phyloP scores from a whole-genome alignment of 2,329 filamentous ascomycete species.

The Escovopsis sp. region DNA sequence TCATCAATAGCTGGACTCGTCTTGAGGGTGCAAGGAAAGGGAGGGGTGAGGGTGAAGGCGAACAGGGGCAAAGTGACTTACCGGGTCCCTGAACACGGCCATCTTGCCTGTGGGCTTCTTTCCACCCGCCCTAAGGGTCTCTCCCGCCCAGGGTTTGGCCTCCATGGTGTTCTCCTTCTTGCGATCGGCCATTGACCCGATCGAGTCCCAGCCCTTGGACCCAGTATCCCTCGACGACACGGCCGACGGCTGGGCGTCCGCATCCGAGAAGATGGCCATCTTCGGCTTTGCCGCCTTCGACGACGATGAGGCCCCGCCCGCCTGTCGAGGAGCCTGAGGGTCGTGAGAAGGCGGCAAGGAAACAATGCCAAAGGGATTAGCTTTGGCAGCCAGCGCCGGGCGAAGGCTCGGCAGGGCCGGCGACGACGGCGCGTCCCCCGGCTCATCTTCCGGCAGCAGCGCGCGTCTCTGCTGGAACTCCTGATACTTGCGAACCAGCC shows the following conservation, averaged over 20 bases:
- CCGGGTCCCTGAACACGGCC: slow-evolving; percentile 58
- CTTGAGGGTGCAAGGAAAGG: slow-evolving; percentile 11
- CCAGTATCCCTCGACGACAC: slow-evolving; percentile 35
- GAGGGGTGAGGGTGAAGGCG: too few relatives aligned
- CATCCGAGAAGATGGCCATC: slow-evolving; percentile 81
- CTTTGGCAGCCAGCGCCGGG: slow-evolving; percentile 69
- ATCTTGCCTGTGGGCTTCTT: slow-evolving; percentile 69
- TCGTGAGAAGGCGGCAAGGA: slow-evolving; percentile 38
- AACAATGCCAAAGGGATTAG: slow-evolving; percentile 60
- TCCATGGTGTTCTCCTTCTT: slow-evolving; percentile 89
- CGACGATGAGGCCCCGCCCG: slow-evolving; percentile 39
- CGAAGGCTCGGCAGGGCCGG: slow-evolving; percentile 74
- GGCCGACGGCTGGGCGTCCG: slow-evolving; percentile 42
- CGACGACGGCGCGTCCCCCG: slow-evolving; percentile 51
- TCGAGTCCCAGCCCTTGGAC: slow-evolving; percentile 77
- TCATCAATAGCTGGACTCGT: slow-evolving; percentile 66
- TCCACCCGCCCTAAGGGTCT: slow-evolving; percentile 76
- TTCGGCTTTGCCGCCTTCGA: slow-evolving; percentile 65
- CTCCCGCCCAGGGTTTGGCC: slow-evolving; percentile 79
- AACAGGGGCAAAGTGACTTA: too few relatives aligned
- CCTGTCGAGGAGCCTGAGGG: slow-evolving; percentile 47
- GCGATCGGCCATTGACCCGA: slow-evolving; percentile 70
- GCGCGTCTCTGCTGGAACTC: slow-evolving; percentile 73
- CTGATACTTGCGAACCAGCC: slow-evolving; percentile 74
- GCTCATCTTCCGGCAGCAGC: slow-evolving; percentile 44